Evolutionary conservation across 2,329 filamentous ascomycete genomes (phyloP), one percentile per base, ranked within the genome.

Genomic region (Hymenoscyphus albidus): DNA sequence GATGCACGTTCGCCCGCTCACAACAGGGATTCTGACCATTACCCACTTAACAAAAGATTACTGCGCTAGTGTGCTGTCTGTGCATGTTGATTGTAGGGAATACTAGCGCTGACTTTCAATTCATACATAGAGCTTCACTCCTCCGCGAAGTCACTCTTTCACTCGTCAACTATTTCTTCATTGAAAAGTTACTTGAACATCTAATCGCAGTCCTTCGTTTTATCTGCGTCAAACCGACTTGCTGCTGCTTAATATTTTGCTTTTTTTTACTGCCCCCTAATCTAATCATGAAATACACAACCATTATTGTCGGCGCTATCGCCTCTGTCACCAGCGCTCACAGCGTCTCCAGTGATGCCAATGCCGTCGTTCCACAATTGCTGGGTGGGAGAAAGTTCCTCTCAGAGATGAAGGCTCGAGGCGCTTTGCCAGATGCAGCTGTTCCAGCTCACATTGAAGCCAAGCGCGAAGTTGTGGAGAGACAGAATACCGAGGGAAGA

Each of bases 381-480:
- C 48, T 73, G 31, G 72, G 72, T 31, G 71, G 62, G 35, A 69
- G 71, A 54, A 67, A 68, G 42, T 72, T 74, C 54, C 62, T 73
- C 5, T 68, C 71, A 2, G 66, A 68, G 51, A 54, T 74, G n/a
- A 72, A 67, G 42, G 67, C 70, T 58, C 66, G 67, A 58, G 63
- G 65, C 54, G 59, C 64, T 5, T 39, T 71, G 6, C 68, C 66
- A 27, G 39, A 65, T n/a, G 40, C 31, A 54, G 42, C 58, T 42
- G 48, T 48, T 62, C 54, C 42, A n/a, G 58, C 40, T 38, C 44
- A 27, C 12, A 61, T 59, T n/a, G 54, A 64, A 16, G 64, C 68
- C 58, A 59, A 67, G 22, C 42, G 61, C 22, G 35, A 61, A 38
- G 42, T 69, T 9, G 64, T 63, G n/a, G 58, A 66, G 5, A 63